Conservation (phyloP, 1,284 basidiomycete genomes). For the Apiotrichum gamsii region DNA sequence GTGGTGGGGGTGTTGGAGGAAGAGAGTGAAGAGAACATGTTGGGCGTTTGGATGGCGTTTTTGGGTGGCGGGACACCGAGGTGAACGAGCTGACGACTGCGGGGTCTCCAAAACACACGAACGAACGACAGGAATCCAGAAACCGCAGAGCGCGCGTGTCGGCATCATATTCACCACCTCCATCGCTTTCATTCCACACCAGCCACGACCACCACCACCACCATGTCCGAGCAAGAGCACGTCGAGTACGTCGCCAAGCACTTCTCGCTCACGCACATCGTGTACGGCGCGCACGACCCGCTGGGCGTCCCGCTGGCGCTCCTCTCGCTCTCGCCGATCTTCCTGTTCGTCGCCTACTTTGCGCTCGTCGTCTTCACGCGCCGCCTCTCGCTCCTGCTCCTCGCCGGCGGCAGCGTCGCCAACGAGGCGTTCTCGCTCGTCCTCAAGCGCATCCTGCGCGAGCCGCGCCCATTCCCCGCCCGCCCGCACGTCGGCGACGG, state of each 20-base stretch:
- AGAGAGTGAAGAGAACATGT: too few species aligned
- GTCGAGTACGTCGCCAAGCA: conserved; percentile 18
- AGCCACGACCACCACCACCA: background rate
- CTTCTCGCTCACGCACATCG: conserved; percentile 42
- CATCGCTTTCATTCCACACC: background rate
- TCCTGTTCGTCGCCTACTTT: conserved; percentile 47
- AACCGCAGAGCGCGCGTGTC: too few species aligned
- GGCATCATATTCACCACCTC: too few species aligned
- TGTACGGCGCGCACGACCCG: conserved; percentile 37
- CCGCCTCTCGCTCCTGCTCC: conserved; percentile 33
- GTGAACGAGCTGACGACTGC: too few species aligned
- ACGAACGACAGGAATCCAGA: too few species aligned
- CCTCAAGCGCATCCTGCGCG: conserved; percentile 30
- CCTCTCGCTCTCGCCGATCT: conserved; percentile 43
- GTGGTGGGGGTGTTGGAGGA: too few species aligned
- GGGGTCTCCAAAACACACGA: too few species aligned
- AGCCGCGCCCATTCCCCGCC: conserved; percentile 16
- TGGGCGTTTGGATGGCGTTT: too few species aligned
- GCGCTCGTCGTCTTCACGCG: conserved; percentile 41
- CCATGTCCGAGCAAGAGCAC: too few species aligned
- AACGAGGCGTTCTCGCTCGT: conserved; percentile 38
- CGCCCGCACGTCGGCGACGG: conserved; percentile 32
- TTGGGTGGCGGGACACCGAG: too few species aligned
- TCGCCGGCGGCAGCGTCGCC: conserved; percentile 30
- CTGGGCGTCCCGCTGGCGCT: conserved; percentile 43